Evolutionary conservation across 192 early-diverging fungal species (phyloP), one percentile per base, ranked within the genome.

Genomic region (Spizellomyces sp.): DNA sequence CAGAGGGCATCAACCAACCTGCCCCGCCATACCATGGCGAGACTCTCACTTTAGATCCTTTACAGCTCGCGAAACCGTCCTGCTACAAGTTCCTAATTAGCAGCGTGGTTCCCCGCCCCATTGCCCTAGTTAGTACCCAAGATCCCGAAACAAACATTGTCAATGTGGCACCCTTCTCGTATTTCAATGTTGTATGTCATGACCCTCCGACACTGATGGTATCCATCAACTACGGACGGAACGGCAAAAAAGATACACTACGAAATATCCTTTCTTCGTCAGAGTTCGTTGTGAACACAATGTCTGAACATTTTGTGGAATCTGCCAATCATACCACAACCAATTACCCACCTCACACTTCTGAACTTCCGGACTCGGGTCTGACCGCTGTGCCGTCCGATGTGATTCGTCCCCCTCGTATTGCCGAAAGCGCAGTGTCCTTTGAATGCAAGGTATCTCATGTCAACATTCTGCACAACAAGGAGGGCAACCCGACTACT

Each of bases 231-330:
- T 73, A 80, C 45, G 62, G 70, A 15, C 67, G 77, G 3, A 68
- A 67, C 5, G 43, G 70, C 15, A 67, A 58, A 14, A 85, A 85
- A 62, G 83, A 85, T 61, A 85, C 83, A 27, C 71, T 81, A 5
- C 62, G 48, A n/a, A 85, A 85, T 59, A 75, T 83, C 46, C 43
- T 81, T 10, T 75, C 74, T 14, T 75, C 75, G 22, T 65, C 67
- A 5, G 47, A 85, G 57, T 83, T 82, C 59, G 81, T 83, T 56
- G 77, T 85, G 68, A 85, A 85, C 75, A 82, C 74, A 45, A 75
- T 85, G 57, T 74, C 66, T 1, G 83, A 85, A 70, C 75, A 76
- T 46, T 76, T 80, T 64, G 75, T 76, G 19, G 84, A 85, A 62
- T 64, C 71, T 45, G 84, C 80, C 46, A 85, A 85, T 59, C 79